A percentile compares a stretch with the other conserved stretches of the same genome.
phyloP scores from a whole-genome alignment of 2,329 filamentous ascomycete genomes.

The Achaetomium macrosporum region DNA sequence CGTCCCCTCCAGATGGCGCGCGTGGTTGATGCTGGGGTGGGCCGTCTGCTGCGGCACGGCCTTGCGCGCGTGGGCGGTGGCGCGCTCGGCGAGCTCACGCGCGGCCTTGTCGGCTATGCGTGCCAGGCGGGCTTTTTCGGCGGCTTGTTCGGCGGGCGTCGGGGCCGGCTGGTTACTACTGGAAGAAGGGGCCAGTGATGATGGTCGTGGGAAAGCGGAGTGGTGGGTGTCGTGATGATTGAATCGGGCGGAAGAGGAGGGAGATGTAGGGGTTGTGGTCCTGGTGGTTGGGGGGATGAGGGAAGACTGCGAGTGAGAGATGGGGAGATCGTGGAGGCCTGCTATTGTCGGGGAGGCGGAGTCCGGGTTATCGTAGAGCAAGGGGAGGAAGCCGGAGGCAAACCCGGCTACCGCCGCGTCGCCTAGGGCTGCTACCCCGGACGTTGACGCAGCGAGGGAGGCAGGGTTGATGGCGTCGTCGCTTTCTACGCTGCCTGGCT shows the following conservation, averaged over 20 bases:
- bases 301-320: slow-evolving; percentile 24
- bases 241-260: slow-evolving; percentile 19
- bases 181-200: slow-evolving; percentile 7
- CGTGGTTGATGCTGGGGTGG: slow-evolving; percentile 52
- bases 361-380: slow-evolving; percentile 16
- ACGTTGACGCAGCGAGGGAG: neutral
- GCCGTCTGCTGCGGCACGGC: slow-evolving; percentile 42
- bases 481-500: slow-evolving; percentile 18
- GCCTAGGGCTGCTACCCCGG: slow-evolving; percentile 16
- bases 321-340: slow-evolving; percentile 22
- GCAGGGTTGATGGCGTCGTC: slow-evolving; percentile 6
- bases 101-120: slow-evolving; percentile 52
- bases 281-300: slow-evolving; percentile 7
- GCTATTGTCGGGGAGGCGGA: slow-evolving; percentile 20
- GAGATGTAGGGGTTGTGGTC: slow-evolving; percentile 15
- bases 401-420: slow-evolving; percentile 17
- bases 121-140: slow-evolving; percentile 55
- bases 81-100: slow-evolving; percentile 50
- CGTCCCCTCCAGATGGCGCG: slow-evolving; percentile 51
- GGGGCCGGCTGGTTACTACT: slow-evolving; percentile 30
- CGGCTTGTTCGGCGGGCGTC: slow-evolving; percentile 49
- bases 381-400: slow-evolving; percentile 21
- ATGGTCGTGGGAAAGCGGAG: slow-evolving; percentile 10
- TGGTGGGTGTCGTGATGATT: neutral
- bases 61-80: slow-evolving; percentile 50